Percentiles rank a stretch among this genome's conserved stretches.
These are phyloP conservation scores for Westerdykella ornata DNA, from an alignment of 2,329 filamentous ascomycete genomes.

Conservation along the genomic window DNA sequence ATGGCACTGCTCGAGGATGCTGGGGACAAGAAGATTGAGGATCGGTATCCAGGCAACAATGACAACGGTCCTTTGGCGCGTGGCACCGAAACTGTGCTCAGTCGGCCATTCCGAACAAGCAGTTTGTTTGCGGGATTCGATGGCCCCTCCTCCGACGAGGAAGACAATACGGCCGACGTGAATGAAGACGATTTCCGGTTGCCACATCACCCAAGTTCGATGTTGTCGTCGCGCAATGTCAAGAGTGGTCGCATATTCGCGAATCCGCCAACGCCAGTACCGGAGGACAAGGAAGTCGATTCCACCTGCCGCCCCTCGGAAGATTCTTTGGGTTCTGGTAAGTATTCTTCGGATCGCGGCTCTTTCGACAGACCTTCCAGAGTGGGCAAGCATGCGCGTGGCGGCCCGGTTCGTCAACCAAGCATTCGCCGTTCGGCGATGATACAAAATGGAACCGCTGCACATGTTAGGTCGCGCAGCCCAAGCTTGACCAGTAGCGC, in stretches of 20 bases:
- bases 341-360: conserved; percentile 19
- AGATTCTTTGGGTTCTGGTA: conserved; percentile 22
- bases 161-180: conserved; percentile 54
- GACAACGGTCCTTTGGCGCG: conserved; percentile 67
- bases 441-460: conserved; percentile 70
- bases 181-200: conserved; percentile 57
- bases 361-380: conserved; percentile 35
- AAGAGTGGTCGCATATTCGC: conserved; percentile 42
- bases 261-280: conserved; percentile 38
- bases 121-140: conserved; percentile 86
- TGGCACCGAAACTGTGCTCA: conserved; percentile 53
- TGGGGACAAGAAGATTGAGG: conserved; percentile 41
- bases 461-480: conserved; percentile 60
- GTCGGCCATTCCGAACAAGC: conserved; percentile 67
- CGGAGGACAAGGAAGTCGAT: conserved; percentile 37
- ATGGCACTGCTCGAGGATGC: conserved; percentile 24
- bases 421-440: conserved; percentile 72
- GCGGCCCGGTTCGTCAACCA: conserved; percentile 37
- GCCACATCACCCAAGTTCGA: conserved; percentile 40
- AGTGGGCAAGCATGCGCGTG: conserved; percentile 29
- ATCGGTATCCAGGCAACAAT: conserved; percentile 72
- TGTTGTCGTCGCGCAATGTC: conserved; percentile 41
- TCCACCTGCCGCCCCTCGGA: conserved; percentile 26
- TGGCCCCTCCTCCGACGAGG: conserved; percentile 50
- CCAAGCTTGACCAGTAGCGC: conserved; percentile 56